These are phyloP conservation scores for Candida cerambycidarum DNA, from an alignment of 805 yeast species.

Conservation along the genomic window DNA sequence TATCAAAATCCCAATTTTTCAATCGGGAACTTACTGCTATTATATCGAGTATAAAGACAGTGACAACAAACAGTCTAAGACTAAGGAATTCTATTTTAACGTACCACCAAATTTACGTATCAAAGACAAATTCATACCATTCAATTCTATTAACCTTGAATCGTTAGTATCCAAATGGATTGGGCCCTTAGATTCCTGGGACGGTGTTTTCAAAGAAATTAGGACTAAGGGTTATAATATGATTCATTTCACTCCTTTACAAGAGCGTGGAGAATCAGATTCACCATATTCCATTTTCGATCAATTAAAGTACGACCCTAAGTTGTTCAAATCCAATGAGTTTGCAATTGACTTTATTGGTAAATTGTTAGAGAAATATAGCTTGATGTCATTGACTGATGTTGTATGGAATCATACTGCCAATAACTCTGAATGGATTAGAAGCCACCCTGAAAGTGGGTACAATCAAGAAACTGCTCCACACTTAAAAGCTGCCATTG, in stretches of 20 bases:
- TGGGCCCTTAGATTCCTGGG: constrained; percentile 72
- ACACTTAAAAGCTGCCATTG: constrained; percentile 81
- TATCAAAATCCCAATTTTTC: constrained; percentile 59
- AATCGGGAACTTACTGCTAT: constrained; percentile 80
- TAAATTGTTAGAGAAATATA: constrained; percentile 51
- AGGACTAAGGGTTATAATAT: constrained; percentile 83
- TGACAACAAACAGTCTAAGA: constrained; percentile 32
- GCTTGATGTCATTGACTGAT: constrained; percentile 79
- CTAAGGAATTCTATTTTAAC: constrained; percentile 68
- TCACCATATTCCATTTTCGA: constrained; percentile 93
- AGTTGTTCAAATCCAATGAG: constrained; percentile 51
- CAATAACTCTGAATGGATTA: constrained; percentile 81
- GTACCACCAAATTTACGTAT: constrained; percentile 75
- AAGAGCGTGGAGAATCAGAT: constrained; percentile 82
- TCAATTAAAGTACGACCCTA: constrained; percentile 75
- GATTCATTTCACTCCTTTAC: constrained; percentile 95
- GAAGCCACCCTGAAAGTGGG: constrained; percentile 87
- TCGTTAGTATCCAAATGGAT: constrained; percentile 91
- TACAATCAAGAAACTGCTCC: constrained; percentile 87
- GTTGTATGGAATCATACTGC: constrained; percentile 96
- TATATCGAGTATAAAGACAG: constrained; percentile 56
- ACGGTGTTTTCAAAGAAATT: constrained; percentile 57
- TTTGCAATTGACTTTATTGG: constrained; percentile 56
- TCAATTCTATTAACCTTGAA: constrained; percentile 79
- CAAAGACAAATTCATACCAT: constrained; percentile 56